Base-by-base conservation (phyloP, 1,139 yeast species). In the Kodamaea sp. region DNA sequence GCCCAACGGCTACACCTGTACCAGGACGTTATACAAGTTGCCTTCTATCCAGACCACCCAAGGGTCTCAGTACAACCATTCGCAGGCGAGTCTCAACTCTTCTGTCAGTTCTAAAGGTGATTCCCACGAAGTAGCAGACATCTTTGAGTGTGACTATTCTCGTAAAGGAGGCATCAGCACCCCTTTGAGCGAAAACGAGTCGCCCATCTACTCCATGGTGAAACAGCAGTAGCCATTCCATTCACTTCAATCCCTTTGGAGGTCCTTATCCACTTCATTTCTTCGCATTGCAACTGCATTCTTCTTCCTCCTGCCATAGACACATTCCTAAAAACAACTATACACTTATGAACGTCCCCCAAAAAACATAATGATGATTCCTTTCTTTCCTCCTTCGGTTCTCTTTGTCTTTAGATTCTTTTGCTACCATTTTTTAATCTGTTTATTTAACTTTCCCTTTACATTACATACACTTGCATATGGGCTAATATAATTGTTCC, bases 161-260 rank as follows among this genome's bases (percentile, higher is more conserved):
- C 45, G 54, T 25, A 47, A 53, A 34, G 44, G 50, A 22, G 62
- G 61, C 4, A 51, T 57, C 16, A 48, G 55, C 15, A 63, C 70
- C 15, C 70, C 70, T n/a, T 46, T 59, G 31, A 61, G 66, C 34
- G 66, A 59, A 35, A 61, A 56, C 35, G 64, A 59, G 28, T 52
- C 59, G 8, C 65, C 66, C 14, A 41, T 45, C 26, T 44, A 46
- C 25, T 41, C 49, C 28, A 31, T 44, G 39, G 32, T 33, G 7
- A 39, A 42, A 25, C 30, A 20, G n/a, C n/a, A n/a, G n/a, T n/a
- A n/a, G n/a, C n/a, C n/a, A n/a, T n/a, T n/a, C n/a, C n/a, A n/a
- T n/a, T n/a, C n/a, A n/a, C n/a, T n/a, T n/a, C n/a, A n/a, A n/a
- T n/a, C n/a, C n/a, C n/a, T n/a, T n/a, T n/a, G 9, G 21, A 18